Conservation (phyloP, 2,329 filamentous ascomycete genomes). For the Nothophaeocryptopus gaeumannii region DNA sequence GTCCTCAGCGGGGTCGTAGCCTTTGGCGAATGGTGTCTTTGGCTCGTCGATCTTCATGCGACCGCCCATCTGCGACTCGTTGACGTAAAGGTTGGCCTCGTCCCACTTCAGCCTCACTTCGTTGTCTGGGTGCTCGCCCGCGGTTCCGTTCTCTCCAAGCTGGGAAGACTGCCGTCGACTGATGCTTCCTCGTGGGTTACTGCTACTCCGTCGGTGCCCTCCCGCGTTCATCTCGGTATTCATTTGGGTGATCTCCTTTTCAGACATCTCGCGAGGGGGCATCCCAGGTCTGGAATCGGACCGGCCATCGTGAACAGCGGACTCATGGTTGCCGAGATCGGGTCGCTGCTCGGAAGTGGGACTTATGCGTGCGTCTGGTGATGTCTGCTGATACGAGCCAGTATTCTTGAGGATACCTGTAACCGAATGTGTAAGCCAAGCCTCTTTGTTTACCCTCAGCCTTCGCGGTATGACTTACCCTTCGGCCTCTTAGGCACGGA, state of each 20-base stretch:
- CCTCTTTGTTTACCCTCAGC: slow-evolving; percentile 4
- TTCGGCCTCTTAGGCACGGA: slow-evolving; percentile 44
- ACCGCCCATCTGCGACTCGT: slow-evolving; percentile 88
- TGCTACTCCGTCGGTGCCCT: slow-evolving; percentile 78
- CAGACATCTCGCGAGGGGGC: slow-evolving; percentile 55
- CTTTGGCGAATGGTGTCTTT: slow-evolving; percentile 92
- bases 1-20: slow-evolving; percentile 87
- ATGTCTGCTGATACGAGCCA: slow-evolving; percentile 59
- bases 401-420: slow-evolving; percentile 93
- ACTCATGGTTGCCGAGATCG: slow-evolving; percentile 24
- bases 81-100: slow-evolving; percentile 94
- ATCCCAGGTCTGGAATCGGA: slow-evolving; percentile 39
- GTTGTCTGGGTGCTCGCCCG: slow-evolving; percentile 52
- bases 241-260: slow-evolving; percentile 86
- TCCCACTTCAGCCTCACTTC: slow-evolving; percentile 92
- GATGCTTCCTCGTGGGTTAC: slow-evolving; percentile 62
- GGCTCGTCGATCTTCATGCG: slow-evolving; percentile 99
- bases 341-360: slow-evolving; percentile 41
- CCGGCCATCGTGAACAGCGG: slow-evolving; percentile 24
- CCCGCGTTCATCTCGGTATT: slow-evolving; percentile 96
- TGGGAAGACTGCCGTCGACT: slow-evolving; percentile 69
- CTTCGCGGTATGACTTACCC: slow-evolving; percentile 31
- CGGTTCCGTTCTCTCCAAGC: slow-evolving; percentile 13
- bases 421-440: slow-evolving; percentile 5
- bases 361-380: slow-evolving; percentile 45